These are phyloP conservation scores for Leccinum cinnamomeum DNA, from an alignment of 1,284 basidiomycete genomes.

Conservation along the genomic window DNA sequence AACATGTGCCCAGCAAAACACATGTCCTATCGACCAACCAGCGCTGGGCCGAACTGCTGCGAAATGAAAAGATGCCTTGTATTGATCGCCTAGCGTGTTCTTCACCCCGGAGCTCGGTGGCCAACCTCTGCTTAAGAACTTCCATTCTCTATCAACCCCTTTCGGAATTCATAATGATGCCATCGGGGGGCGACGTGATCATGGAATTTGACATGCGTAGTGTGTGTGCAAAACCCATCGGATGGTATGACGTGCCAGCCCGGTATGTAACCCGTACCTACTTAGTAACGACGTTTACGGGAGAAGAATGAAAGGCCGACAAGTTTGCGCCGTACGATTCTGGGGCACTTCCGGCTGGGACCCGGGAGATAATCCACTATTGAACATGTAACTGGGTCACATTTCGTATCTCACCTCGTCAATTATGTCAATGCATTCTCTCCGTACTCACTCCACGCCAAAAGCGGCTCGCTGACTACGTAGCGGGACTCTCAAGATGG, in stretches of 20 bases:
- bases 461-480: not conserved
- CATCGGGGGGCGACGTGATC: constrained; percentile 18
- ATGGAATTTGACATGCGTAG: constrained; percentile 12
- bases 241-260: not conserved
- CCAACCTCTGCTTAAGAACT: constrained; percentile 7
- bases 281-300: not conserved
- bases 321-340: constrained; percentile 2
- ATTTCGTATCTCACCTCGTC: not conserved
- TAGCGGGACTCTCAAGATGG: not conserved
- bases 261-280: not conserved
- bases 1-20: constrained; percentile 19
- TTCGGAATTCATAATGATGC: constrained; percentile 21
- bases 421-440: constrained; percentile 11
- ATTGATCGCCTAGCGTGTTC: constrained; percentile 24
- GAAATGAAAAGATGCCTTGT: constrained; percentile 30
- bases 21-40: constrained; percentile 17
- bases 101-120: constrained; percentile 6
- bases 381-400: not conserved
- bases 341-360: constrained; percentile 12
- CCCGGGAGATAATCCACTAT: constrained; percentile 14
- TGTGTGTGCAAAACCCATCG: not conserved
- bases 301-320: not conserved
- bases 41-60: not conserved
- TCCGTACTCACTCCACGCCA: not conserved
- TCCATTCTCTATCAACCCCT: constrained; percentile 28